A percentile compares a stretch with the other conserved stretches of the same genome.
These are phyloP conservation scores for Globisporangium canariense DNA, from an alignment of 352 stramenopile genomes.

Conservation along the genomic window DNA sequence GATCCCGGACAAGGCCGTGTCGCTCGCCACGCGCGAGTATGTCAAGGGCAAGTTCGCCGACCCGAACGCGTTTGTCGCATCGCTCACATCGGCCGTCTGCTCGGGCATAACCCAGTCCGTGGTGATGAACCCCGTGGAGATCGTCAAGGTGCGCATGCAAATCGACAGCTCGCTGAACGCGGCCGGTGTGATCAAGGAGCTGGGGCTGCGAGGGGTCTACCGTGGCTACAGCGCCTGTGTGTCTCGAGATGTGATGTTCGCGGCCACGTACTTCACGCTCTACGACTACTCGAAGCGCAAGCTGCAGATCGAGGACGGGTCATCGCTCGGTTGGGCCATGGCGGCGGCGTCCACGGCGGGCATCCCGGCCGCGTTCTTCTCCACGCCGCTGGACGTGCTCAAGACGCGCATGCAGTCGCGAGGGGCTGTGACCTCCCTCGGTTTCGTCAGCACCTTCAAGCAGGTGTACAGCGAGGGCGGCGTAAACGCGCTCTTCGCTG, in stretches of 20 bases:
- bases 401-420: constrained; percentile 83
- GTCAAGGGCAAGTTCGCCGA: constrained; percentile 75
- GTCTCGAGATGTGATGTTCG: constrained; percentile 69
- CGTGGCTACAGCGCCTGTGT: constrained; percentile 72
- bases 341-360: constrained; percentile 60
- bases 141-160: constrained; percentile 84
- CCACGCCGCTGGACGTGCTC: constrained; percentile 69
- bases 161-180: constrained; percentile 68
- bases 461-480: constrained; percentile 55
- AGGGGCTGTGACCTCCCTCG: constrained; percentile 31
- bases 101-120: constrained; percentile 72
- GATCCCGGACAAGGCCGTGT: constrained; percentile 80
- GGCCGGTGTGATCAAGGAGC: constrained; percentile 49
- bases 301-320: constrained; percentile 59
- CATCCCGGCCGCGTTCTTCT: constrained; percentile 73
- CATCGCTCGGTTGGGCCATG: constrained; percentile 72
- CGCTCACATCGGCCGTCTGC: constrained; percentile 57
- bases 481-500: constrained; percentile 51
- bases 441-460: constrained; percentile 48
- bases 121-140: constrained; percentile 83
- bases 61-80: constrained; percentile 69
- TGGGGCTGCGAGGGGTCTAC: constrained; percentile 65
- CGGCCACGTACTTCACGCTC: constrained; percentile 75
- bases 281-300: constrained; percentile 72
- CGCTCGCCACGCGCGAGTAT: constrained; percentile 72